Percentiles rank a stretch among this genome's conserved stretches.
phyloP scores from a whole-genome alignment of 768 basidiomycete species.

The Amanita rimosa region DNA sequence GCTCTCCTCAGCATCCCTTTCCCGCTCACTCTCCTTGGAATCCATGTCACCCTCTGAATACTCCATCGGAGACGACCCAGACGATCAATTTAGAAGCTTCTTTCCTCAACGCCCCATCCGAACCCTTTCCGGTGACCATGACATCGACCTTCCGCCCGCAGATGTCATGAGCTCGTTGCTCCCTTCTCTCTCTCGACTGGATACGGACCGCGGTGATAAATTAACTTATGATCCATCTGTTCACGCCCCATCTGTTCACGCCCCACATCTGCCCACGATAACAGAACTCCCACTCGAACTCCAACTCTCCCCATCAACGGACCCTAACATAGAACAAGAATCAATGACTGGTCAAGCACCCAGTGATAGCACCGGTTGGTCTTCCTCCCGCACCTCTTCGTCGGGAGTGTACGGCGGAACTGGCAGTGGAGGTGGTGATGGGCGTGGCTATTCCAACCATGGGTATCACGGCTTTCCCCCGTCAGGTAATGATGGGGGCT shows the following conservation, averaged over 20 bases:
- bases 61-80: slow-evolving; percentile 14
- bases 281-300: background rate
- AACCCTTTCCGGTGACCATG: background rate
- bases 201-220: background rate
- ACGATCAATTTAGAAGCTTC: slow-evolving; percentile 9
- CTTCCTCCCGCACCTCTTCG: background rate
- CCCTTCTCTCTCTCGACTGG: background rate
- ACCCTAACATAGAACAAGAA: background rate
- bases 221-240: background rate
- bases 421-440: slow-evolving; percentile 2
- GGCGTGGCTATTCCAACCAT: slow-evolving; percentile 5
- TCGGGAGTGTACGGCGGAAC: slow-evolving; percentile 3
- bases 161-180: background rate
- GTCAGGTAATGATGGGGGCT: slow-evolving; percentile 12
- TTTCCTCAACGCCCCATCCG: background rate
- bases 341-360: background rate
- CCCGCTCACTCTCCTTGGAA: slow-evolving; percentile 29
- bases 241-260: background rate
- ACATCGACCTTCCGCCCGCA: background rate
- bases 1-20: slow-evolving; percentile 24
- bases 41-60: slow-evolving; percentile 20
- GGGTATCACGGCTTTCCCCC: slow-evolving; percentile 10
- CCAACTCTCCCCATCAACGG: background rate
- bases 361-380: slow-evolving; percentile 17
- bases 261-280: background rate